Evolutionary conservation across 345 rosid species (phyloP).

Genomic region (Euphorbia lathyris): DNA sequence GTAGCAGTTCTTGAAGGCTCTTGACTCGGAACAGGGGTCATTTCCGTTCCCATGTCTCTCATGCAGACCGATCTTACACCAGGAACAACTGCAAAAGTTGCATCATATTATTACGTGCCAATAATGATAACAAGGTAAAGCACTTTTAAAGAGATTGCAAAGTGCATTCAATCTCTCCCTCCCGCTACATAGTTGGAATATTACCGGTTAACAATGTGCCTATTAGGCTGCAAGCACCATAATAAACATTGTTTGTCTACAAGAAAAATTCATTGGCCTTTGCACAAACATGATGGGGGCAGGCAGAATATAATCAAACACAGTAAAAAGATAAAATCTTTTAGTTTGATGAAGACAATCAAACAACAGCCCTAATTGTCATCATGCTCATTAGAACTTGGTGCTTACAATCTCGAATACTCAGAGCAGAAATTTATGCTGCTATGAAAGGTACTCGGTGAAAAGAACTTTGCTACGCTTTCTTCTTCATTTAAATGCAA

Average conservation of each 20-base stretch:
- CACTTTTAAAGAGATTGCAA: not conserved
- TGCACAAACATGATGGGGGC: not conserved
- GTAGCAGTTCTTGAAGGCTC: constrained; percentile 78
- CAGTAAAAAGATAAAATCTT: too few relatives aligned
- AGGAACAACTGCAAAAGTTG: constrained; percentile 40
- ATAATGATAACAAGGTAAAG: not conserved
- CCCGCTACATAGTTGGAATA: not conserved
- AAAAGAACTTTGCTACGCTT: not conserved
- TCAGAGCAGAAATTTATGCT: not conserved
- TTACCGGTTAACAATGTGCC: too few relatives aligned
- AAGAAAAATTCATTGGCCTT: not conserved
- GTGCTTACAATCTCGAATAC: not conserved
- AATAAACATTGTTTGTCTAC: not conserved
- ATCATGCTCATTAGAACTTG: too few relatives aligned
- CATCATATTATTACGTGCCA: not conserved
- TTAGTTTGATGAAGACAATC: too few relatives aligned
- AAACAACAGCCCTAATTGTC: not conserved
- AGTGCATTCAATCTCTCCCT: not conserved
- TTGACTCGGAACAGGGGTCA: constrained; percentile 68
- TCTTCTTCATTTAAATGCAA: not conserved
- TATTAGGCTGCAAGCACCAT: not conserved
- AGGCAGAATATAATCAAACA: not conserved
- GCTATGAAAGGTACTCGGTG: too few relatives aligned
- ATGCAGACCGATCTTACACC: constrained; percentile 63
- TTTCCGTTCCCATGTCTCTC: constrained; percentile 89